Base-by-base conservation (phyloP, 441 rosid species). In the Melastoma candidum region DNA sequence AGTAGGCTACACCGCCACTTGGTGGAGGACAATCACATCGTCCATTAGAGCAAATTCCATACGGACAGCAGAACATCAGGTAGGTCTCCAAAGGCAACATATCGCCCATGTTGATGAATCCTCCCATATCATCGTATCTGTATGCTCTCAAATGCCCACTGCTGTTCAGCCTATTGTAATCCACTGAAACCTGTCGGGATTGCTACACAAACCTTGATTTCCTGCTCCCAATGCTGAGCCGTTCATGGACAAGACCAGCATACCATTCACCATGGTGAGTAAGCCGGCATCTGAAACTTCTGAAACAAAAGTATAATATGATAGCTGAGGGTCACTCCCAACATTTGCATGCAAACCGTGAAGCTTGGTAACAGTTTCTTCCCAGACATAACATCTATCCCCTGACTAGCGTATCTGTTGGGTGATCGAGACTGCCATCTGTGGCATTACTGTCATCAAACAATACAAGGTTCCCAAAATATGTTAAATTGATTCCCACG, bases 141-240 rank as follows among this genome's bases (percentile, higher is more conserved):
- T 51, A 17, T 14, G 29, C 41, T 26, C 48, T 64, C n/a, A 61
- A 41, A 12, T 54, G 62, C 29, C 72, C 76, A 51, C 63, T 58
- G 0, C 66, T 17, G 43, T 14, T 58, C 39, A 67, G 12, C 54
- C 56, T 60, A 36, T 57, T 44, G 57, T 36, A 63, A 26, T 48
- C 60, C 8, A 43, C 61, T 11, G 5, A 26, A 11, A 49, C 1
- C 2, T 25, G 2, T 12, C n/a, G 44, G 12, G n/a, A 48, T 0
- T 1, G 0, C 0, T 25, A 17, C 22, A 17, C 22, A 17, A 17
- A 17, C 22, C 22, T 17, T 17, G 22, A 17, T 17, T 17, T 17
- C 22, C 22, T 17, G 22, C 22, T 17, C 22, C 22, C 22, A 46
- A 11, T 39, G 12, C 14, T 6, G 10, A 12, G n/a, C 11, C 3